phyloP scores from a whole-genome alignment of 352 stramenopile genomes.

The Peronospora belbahrii region DNA sequence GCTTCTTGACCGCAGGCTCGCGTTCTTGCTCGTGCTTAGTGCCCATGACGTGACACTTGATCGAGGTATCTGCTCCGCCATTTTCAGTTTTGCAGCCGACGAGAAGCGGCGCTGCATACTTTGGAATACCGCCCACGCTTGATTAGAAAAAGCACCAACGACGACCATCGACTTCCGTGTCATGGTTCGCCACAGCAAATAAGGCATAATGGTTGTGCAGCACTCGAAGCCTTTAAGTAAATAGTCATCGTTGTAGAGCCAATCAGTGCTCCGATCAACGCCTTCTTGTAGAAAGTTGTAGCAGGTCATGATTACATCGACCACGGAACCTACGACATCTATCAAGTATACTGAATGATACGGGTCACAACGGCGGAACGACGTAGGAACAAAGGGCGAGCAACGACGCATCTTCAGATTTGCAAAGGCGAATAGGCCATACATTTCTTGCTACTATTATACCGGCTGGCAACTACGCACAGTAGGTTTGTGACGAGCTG shows the following conservation, averaged over 20 bases:
- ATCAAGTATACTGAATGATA: constrained; percentile 3
- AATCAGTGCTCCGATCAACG: neutral
- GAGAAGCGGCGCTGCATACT: constrained; percentile 20
- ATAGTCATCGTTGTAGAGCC: neutral
- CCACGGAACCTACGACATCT: neutral
- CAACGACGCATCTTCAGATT: constrained; percentile 11
- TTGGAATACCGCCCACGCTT: constrained; percentile 16
- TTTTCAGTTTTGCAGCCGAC: constrained; percentile 23
- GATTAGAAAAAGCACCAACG: neutral
- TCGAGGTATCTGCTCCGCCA: constrained; percentile 16
- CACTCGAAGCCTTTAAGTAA: neutral
- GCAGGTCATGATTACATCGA: neutral
- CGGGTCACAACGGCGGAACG: neutral
- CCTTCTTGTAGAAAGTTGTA: neutral
- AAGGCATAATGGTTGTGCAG: constrained; percentile 3
- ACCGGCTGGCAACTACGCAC: constrained; percentile 10
- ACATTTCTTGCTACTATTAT: constrained; percentile 8
- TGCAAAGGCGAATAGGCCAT: constrained; percentile 6
- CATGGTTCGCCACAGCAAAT: neutral
- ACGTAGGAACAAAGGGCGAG: constrained; percentile 5
- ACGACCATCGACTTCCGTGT: neutral
- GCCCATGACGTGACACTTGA: constrained; percentile 18
- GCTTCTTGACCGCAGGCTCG: constrained; percentile 6
- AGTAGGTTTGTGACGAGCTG: constrained; percentile 16
- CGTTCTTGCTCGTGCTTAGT: constrained; percentile 19